phyloP scores from a whole-genome alignment of 345 rosid genomes.

The Xanthoceras sorbifolium region DNA sequence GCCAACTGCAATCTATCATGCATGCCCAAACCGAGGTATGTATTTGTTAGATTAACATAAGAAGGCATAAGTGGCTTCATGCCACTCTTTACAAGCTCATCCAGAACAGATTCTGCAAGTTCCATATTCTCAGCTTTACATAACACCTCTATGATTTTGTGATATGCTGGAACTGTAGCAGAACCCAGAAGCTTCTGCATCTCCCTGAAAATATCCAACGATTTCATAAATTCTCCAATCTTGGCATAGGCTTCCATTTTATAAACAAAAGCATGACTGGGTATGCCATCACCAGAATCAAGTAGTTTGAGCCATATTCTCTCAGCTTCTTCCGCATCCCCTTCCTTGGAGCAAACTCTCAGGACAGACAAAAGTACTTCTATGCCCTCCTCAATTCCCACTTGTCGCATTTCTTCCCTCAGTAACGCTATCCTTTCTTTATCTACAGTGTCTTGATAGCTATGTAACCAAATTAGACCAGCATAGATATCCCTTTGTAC shows the following conservation, averaged over 20 bases:
- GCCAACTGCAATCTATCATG: conserved; percentile 55
- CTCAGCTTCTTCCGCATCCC: conserved; percentile 67
- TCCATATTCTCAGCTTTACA: conserved; percentile 57
- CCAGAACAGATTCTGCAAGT: conserved; percentile 58
- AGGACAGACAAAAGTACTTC: conserved; percentile 71
- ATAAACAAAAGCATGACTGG: conserved; percentile 73
- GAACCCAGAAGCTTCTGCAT: conserved; percentile 63
- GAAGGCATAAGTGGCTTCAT: conserved; percentile 71
- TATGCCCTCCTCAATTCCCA: conserved; percentile 57
- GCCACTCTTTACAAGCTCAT: conserved; percentile 61
- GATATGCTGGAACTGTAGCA: conserved; percentile 61
- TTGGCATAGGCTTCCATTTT: conserved; percentile 78
- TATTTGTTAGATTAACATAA: conserved; percentile 50
- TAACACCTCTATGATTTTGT: conserved; percentile 67
- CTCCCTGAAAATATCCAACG: conserved; percentile 61
- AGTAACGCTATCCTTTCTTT: conserved; percentile 50
- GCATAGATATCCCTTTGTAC: conserved; percentile 66
- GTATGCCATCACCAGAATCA: conserved; percentile 34
- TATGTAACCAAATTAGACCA: conserved; percentile 83
- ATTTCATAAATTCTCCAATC: conserved; percentile 48
- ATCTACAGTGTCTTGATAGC: conserved; percentile 72
- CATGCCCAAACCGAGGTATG: conserved; percentile 57
- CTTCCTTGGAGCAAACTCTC: conserved; percentile 72
- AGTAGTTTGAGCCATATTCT: conserved; percentile 62
- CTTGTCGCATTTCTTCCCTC: conserved; percentile 64